Conservation (phyloP, 345 rosid species). For the Isatis tinctoria region DNA sequence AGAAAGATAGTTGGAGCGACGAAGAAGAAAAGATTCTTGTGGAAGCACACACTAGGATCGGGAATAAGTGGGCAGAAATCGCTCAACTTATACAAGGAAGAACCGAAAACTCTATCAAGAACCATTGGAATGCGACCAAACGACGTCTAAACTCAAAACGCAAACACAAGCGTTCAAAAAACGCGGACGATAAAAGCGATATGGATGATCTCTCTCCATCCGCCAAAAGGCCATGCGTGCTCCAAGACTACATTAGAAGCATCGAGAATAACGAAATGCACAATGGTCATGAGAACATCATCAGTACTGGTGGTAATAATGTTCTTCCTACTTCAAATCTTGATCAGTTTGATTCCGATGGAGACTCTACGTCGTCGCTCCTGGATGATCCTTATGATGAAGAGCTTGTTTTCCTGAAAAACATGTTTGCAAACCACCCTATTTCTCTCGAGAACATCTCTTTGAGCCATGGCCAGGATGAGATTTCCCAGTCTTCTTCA, state of each 20-base stretch:
- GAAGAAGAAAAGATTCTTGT: conserved; percentile 74
- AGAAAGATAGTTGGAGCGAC: conserved; percentile 87
- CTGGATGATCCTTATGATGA: conserved; percentile 56
- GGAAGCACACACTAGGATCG: conserved; percentile 64
- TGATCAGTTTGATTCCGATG: conserved; percentile 22
- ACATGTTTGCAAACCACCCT: conserved; percentile 38
- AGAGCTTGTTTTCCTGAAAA: conserved; percentile 62
- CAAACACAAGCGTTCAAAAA: conserved; percentile 31
- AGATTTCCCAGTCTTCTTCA: conserved; percentile 5
- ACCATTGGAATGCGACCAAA: conserved; percentile 93
- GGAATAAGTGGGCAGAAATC: conserved; percentile 93
- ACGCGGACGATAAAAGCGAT: background rate
- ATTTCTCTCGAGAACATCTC: conserved; percentile 21
- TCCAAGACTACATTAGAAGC: conserved; percentile 76
- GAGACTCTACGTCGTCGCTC: conserved; percentile 30
- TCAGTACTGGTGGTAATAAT: background rate
- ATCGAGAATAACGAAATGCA: conserved; percentile 30
- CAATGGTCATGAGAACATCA: background rate
- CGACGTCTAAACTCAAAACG: conserved; percentile 72
- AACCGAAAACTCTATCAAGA: conserved; percentile 84
- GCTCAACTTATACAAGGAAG: conserved; percentile 76
- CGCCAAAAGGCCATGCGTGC: conserved; percentile 48
- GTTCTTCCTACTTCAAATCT: conserved; percentile 9
- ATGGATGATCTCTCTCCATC: conserved; percentile 7
- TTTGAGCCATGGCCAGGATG: background rate